A percentile compares a stretch with the other conserved stretches of the same genome.
phyloP scores from a whole-genome alignment of 257 asterid species.

The Plectranthus barbatus region DNA sequence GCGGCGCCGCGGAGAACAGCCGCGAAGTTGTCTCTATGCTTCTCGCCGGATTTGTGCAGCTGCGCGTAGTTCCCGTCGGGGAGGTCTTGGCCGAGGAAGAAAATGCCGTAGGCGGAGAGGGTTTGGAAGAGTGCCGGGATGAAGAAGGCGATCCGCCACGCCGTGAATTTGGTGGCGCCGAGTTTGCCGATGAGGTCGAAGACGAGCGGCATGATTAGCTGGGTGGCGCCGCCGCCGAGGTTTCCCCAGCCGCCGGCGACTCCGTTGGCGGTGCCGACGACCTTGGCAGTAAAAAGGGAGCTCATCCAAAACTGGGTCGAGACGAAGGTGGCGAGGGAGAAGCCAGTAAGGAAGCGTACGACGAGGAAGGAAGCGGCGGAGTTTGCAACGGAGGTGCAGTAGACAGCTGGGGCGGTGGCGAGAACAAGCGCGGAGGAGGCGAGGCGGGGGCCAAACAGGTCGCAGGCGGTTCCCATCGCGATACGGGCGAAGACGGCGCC shows the following conservation, averaged over 20 bases:
- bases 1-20: conserved; percentile 34
- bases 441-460: conserved; percentile 67
- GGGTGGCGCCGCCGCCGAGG: conserved; percentile 86
- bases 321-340: conserved; percentile 73
- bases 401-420: conserved; percentile 73
- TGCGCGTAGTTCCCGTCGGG: conserved; percentile 66
- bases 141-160: conserved; percentile 79
- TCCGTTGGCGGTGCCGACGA: conserved; percentile 84
- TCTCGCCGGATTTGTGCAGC: conserved; percentile 63
- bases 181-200: conserved; percentile 32
- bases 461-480: conserved; percentile 84
- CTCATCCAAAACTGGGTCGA: conserved; percentile 97
- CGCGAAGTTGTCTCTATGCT: conserved; percentile 43
- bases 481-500: conserved; percentile 81
- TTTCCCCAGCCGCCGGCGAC: conserved; percentile 92
- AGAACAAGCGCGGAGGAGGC: conserved; percentile 62
- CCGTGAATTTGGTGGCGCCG: conserved; percentile 58
- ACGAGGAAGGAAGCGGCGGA: conserved; percentile 46
- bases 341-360: conserved; percentile 67
- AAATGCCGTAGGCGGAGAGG: conserved; percentile 50
- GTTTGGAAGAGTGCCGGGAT: conserved; percentile 70
- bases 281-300: conserved; percentile 47
- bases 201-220: conserved; percentile 75
- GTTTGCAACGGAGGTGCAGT: conserved; percentile 32
- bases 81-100: conserved; percentile 72